Base-by-base conservation (phyloP, 805 yeast species). In the Saturnispora galanensis region DNA sequence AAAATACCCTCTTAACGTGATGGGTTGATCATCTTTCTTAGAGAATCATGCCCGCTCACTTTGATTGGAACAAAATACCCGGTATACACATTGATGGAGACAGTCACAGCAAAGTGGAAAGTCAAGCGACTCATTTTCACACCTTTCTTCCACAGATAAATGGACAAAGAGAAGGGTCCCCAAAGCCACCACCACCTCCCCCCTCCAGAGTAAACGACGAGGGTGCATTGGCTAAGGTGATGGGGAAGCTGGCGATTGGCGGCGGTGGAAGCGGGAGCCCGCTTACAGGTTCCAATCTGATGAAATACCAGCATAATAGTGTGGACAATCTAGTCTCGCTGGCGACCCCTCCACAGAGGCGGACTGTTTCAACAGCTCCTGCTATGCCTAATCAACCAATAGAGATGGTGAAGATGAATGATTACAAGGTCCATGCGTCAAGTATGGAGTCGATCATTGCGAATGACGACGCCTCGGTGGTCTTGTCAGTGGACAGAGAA, bases 401-500 rank as follows among this genome's bases (percentile, higher is more conserved):
- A 9, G 26, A 36, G 12, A n/a, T 13, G 15, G 10, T 8, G 5
- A 29, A 29, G 10, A 31, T 43, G 13, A n/a, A 34, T 29, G 50
- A 46, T 9, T 31, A 39, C 8, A 50, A 45, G 12, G 36, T 46
- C 1, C 50, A 49, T 12, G 50, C 64, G 1, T 56, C 53, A 29
- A 60, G 64, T 32, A 52, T 58, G 12, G 64, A 60, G 33, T 54
- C 59, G 1, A 45, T 59, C 6, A 45, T 49, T 16, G 49, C 50
- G 3, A 46, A 39, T 15, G 68, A 65, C 34, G 76, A 74, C 38
- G 49, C 65, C 8, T 52, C 65, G 10, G 71, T 79, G 2, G 86
- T 89, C 0, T 61, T 84, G 41, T 76, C 87, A 2, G 63, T 84
- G n/a, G 69, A 80, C 1, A 72, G 76, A 1, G 74, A 72, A 39